Evolutionary conservation across 371 early-diverging fungal genomes (phyloP).

Genomic region (Apophysomyces elegans): DNA sequence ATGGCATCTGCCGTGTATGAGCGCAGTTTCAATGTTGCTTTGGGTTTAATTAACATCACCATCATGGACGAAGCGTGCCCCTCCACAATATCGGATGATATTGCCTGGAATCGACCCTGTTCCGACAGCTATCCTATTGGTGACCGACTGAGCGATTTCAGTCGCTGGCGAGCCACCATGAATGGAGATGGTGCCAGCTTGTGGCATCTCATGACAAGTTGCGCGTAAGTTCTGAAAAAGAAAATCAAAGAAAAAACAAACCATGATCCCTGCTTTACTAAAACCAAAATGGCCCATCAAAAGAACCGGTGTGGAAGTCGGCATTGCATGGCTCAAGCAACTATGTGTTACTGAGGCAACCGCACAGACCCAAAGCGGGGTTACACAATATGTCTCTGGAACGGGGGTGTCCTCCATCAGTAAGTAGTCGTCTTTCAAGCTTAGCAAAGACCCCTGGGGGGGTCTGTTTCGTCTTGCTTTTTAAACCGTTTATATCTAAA

Average conservation of each 20-base stretch:
- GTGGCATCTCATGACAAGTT: conserved; percentile 95
- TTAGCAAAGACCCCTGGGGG: too few species aligned
- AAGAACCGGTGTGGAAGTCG: conserved; percentile 83
- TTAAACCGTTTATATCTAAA: not conserved
- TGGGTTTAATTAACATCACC: conserved; percentile 87
- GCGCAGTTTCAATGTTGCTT: conserved; percentile 83
- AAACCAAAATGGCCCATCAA: not conserved
- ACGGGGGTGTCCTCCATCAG: conserved; percentile 86
- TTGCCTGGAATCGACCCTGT: conserved; percentile 86
- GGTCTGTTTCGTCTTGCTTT: too few species aligned
- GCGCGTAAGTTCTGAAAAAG: conserved; percentile 53
- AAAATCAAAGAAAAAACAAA: not conserved
- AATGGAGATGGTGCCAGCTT: conserved; percentile 81
- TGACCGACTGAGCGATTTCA: conserved; percentile 85
- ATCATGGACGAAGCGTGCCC: conserved; percentile 72
- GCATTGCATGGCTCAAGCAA: conserved; percentile 91
- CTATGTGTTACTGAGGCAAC: conserved; percentile 66
- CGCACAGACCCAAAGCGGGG: conserved; percentile 43
- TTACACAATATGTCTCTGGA: conserved; percentile 73
- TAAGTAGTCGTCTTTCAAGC: conserved; percentile 24
- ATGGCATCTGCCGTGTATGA: conserved; percentile 84
- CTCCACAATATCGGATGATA: conserved; percentile 25
- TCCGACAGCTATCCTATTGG: conserved; percentile 71
- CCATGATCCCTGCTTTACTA: not conserved
- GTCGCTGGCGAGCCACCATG: conserved; percentile 80